Percentiles rank a stretch among this genome's conserved stretches.
phyloP scores from a whole-genome alignment of 2,329 filamentous ascomycete species.

The Cladophialophora immunda region DNA sequence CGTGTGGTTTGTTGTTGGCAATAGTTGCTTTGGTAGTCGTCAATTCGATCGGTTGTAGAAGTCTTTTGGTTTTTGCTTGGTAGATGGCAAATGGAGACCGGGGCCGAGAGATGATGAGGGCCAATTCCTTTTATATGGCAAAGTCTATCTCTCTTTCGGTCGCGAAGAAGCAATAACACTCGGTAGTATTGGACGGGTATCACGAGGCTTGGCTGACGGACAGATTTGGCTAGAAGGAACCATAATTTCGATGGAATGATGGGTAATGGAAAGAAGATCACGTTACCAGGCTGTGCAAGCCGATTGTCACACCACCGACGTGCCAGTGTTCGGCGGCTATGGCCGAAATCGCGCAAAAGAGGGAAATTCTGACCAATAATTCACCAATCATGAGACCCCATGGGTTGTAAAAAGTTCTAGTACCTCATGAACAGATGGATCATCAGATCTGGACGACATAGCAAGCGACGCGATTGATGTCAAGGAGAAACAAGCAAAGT shows the following conservation, averaged over 20 bases:
- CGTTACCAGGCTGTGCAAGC: constrained; percentile 9
- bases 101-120: not conserved
- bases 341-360: constrained; percentile 30
- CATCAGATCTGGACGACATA: not conserved
- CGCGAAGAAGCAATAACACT: not conserved
- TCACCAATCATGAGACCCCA: not conserved
- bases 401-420: not conserved
- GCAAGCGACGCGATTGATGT: not conserved
- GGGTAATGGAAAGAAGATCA: constrained; percentile 5
- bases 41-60: constrained; percentile 5
- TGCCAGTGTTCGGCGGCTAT: constrained; percentile 15
- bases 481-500: not conserved
- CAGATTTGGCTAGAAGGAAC: not conserved
- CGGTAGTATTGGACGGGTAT: not conserved
- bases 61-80: constrained; percentile 3
- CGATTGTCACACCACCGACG: constrained; percentile 26
- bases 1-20: constrained; percentile 1
- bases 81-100: not conserved
- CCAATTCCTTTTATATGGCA: constrained; percentile 6
- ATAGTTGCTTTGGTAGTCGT: constrained; percentile 9
- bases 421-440: not conserved
- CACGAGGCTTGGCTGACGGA: not conserved
- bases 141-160: constrained; percentile 1
- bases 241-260: not conserved
- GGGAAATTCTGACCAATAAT: not conserved